Conservation (phyloP, 345 rosid species). For the Ceriops tagal region DNA sequence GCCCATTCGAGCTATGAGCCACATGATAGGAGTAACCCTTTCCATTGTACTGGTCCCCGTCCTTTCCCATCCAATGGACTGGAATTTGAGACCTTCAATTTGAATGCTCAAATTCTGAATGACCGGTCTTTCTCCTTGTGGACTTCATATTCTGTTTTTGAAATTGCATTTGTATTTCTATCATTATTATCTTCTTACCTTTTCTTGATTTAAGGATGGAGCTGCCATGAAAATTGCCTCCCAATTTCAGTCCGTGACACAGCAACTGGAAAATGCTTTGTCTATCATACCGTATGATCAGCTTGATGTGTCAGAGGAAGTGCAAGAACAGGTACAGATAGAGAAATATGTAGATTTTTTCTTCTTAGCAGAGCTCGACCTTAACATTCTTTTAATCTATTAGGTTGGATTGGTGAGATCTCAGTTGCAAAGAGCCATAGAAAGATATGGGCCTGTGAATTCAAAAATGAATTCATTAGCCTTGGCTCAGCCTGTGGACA, state of each 20-base stretch:
- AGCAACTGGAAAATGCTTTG: slow-evolving; percentile 84
- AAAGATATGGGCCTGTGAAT: slow-evolving; percentile 60
- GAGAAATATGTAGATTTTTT: neutral
- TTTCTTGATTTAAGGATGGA: slow-evolving; percentile 58
- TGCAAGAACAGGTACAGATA: slow-evolving; percentile 67
- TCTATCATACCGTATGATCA: slow-evolving; percentile 55
- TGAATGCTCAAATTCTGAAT: no score
- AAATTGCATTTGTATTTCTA: neutral
- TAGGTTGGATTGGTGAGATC: slow-evolving; percentile 75
- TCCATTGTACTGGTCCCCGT: no score
- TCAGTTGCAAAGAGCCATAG: slow-evolving; percentile 76
- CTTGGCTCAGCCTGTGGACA: slow-evolving; percentile 44
- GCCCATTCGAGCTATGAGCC: no score
- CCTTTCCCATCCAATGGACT: no score
- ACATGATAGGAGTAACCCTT: no score
- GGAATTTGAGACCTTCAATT: no score
- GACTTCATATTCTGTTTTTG: no score
- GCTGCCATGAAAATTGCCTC: slow-evolving; percentile 55
- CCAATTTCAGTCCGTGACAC: slow-evolving; percentile 76
- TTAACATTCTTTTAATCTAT: slow-evolving; percentile 12
- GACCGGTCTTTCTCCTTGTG: no score
- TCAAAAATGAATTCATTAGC: slow-evolving; percentile 41
- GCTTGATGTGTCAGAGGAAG: slow-evolving; percentile 78
- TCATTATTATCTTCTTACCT: slow-evolving; percentile 38
- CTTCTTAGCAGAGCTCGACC: neutral